phyloP scores from a whole-genome alignment of 2,329 filamentous ascomycete species.

The Xylariaceae sp. region DNA sequence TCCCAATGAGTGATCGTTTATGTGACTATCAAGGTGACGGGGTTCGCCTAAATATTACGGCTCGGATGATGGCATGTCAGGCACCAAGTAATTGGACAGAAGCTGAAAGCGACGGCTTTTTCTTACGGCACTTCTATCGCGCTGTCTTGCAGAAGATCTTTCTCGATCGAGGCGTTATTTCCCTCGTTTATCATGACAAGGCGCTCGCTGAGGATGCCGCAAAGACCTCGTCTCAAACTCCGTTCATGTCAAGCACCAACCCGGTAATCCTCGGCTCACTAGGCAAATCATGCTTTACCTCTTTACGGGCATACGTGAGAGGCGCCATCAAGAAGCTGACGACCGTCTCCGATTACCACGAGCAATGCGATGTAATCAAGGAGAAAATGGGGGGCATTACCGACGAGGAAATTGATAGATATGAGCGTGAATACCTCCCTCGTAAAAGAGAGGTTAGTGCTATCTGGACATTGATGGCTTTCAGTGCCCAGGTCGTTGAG shows the following conservation, averaged over 20 bases:
- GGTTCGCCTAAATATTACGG: slow-evolving; percentile 87
- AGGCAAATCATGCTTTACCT: slow-evolving; percentile 72
- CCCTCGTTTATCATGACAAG: slow-evolving; percentile 47
- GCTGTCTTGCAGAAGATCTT: slow-evolving; percentile 90
- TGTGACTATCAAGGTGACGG: slow-evolving; percentile 56
- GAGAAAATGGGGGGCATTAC: slow-evolving; percentile 65
- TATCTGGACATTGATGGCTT: slow-evolving; percentile 94
- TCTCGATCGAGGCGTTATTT: slow-evolving; percentile 75
- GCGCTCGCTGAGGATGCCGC: slow-evolving; percentile 25
- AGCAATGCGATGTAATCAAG: slow-evolving; percentile 54
- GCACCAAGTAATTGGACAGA: slow-evolving; percentile 88
- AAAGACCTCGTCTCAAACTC: slow-evolving; percentile 28
- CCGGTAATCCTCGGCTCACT: slow-evolving; percentile 86
- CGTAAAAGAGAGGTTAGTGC: slow-evolving; percentile 79
- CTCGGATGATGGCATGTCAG: slow-evolving; percentile 97
- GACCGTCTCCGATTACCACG: slow-evolving; percentile 51
- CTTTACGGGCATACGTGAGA: slow-evolving; percentile 72
- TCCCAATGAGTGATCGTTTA: slow-evolving; percentile 80
- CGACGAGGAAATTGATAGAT: slow-evolving; percentile 69
- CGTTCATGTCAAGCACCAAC: slow-evolving; percentile 59
- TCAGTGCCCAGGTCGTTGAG: slow-evolving; percentile 85
- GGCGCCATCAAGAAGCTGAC: slow-evolving; percentile 76
- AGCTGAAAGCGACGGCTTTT: slow-evolving; percentile 79
- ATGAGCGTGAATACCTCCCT: slow-evolving; percentile 60
- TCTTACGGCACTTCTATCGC: slow-evolving; percentile 88